Evolutionary conservation across 2,329 filamentous ascomycete genomes (phyloP), one percentile per base, ranked within the genome.

Genomic region (Penicillium capsulatum): DNA sequence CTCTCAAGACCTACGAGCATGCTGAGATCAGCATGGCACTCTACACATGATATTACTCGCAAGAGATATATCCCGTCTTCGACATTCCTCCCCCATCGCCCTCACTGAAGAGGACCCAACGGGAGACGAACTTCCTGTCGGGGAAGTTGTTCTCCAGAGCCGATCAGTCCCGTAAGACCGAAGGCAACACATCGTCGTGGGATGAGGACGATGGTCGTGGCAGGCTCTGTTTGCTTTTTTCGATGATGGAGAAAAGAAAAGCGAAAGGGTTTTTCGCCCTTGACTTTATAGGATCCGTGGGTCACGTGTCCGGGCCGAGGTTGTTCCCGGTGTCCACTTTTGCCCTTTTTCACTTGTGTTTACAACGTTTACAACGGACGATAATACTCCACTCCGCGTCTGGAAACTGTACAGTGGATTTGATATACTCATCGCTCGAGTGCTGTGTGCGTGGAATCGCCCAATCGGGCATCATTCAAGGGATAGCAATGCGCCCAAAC

Each of bases 41-140:
- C 19, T 22, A 22, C 19, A 22, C 5, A 5, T 22, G 9, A 9
- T 22, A 22, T 22, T 22, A 22, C 19, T 22, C 5, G 19, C 19
- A 22, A 22, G 19, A 22, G 19, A 63, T 65, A 67, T 74, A 68
- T 80, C 80, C 80, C 77, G 73, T 82, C 76, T 76, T 82, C 79
- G 80, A 82, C 81, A 83, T 82, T 77, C 72, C 68, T 68, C 70
- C 68, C 77, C 73, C 79, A 80, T 82, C 77, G 80, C 79, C 78
- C 75, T 81, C 80, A 82, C 60, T 75, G 49, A 80, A 84, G 79
- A 80, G 70, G 76, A 83, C 78, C 68, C 78, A 76, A 76, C 78
- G 79, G 74, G 73, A 73, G 71, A 68, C 69, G 74, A 79, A 82
- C 79, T 84, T 84, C 80, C 81, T 84, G 82, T 79, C 71, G 66